Evolutionary conservation across 1,284 basidiomycete species (phyloP), one percentile per base, ranked within the genome.

Genomic region (Schizophyllum commune): DNA sequence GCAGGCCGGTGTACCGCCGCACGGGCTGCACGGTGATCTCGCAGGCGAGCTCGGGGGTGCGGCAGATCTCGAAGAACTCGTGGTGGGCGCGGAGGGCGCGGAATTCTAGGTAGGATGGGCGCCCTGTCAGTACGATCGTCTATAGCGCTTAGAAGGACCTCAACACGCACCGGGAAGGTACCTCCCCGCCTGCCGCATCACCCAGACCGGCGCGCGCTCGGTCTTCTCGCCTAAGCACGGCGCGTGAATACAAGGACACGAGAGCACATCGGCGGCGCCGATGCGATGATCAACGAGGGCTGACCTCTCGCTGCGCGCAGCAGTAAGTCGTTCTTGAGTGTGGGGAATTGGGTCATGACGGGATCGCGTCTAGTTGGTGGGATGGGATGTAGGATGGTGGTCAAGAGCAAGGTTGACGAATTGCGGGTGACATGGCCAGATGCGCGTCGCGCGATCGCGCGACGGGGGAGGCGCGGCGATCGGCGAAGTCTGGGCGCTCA

Each of bases 141-240:
- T 52, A 52, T 52, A 17, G 51, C 15, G 7, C 27, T 5, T 27
- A 5, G 3, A 27, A 27, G 27, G 5, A 27, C 27, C 27, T 27
- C 27, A 62, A 52, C 60, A 74, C 80, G 74, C 69, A 94, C 94
- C 95, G 74, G 95, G 95, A 58, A 98, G 84, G 75, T 97, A 97
- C 60, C 96, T 84, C 55, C 96, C 96, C 20, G 97, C 97, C 73
- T 99, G 96, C 34, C 97, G 85, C 96, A 99, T 99, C 64, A 98
- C 92, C 96, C 96, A 99, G 64, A 97, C 94, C 13, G 96, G 96
- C 2, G 96, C 94, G 62, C 93, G 86, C 70, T 93, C 91, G 0
- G 94, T 96, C 72, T 85, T 80, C 75, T 96, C 88, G 13, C 94
- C 93, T 89, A 47, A 3, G 39, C 39, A 11, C 9, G 39, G 39